These are phyloP conservation scores for Cymbopogon citratus DNA, from an alignment of 176 grass and related monocot species.

Conservation along the genomic window DNA sequence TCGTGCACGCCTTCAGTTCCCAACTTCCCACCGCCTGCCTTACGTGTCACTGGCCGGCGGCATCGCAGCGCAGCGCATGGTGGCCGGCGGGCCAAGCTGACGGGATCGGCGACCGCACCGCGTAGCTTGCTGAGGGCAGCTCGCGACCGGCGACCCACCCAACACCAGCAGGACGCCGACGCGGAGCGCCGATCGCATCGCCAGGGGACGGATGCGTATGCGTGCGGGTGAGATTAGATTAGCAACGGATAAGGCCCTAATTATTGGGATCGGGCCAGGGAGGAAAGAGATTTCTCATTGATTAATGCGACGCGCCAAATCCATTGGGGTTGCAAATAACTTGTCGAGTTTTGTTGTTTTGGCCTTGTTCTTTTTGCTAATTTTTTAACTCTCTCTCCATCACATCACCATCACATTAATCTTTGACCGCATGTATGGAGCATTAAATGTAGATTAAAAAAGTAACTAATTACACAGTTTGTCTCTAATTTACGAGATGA, in stretches of 20 bases:
- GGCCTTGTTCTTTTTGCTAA: too few relatives aligned
- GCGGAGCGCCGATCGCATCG: neutral
- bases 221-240: neutral
- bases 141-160: constrained; percentile 35
- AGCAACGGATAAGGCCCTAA: constrained; percentile 26
- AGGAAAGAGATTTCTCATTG: neutral
- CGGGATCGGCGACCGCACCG: neutral
- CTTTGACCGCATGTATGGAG: too few relatives aligned
- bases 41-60: neutral
- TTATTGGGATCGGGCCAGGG: neutral
- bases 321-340: neutral
- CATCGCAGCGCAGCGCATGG: too few relatives aligned
- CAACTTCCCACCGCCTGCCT: neutral
- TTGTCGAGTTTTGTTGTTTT: neutral
- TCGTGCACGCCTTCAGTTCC: neutral
- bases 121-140: constrained; percentile 14
- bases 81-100: constrained; percentile 14
- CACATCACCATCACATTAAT: too few relatives aligned
- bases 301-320: neutral
- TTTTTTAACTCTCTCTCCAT: too few relatives aligned
- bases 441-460: too few relatives aligned
- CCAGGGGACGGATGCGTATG: too few relatives aligned
- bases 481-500: too few relatives aligned
- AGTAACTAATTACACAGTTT: too few relatives aligned
- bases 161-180: neutral